Evolutionary conservation across 176 grass and related monocot species (phyloP).

Genomic region (Musa schizocarpa): DNA sequence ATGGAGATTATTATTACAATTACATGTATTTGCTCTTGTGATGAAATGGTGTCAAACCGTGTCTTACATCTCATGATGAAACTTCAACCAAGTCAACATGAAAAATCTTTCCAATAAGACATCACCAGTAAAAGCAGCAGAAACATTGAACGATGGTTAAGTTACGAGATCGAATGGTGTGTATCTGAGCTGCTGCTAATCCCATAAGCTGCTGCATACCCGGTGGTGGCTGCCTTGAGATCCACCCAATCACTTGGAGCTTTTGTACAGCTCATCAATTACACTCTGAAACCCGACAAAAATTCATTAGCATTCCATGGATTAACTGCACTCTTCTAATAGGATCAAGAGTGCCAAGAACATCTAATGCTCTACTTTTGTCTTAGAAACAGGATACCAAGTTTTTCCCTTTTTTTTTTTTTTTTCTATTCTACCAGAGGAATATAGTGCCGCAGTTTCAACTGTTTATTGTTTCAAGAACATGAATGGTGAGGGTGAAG

Average conservation of each 20-base stretch:
- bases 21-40: too few relatives aligned
- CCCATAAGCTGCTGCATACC: not conserved
- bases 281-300: not conserved
- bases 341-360: not conserved
- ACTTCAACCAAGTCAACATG: not conserved
- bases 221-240: not conserved
- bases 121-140: not conserved
- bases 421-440: too few relatives aligned
- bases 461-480: too few relatives aligned
- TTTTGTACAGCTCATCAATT: slow-evolving; percentile 1
- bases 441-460: too few relatives aligned
- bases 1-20: too few relatives aligned
- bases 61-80: too few relatives aligned
- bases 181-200: not conserved
- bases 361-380: not conserved
- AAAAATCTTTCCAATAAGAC: not conserved
- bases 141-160: not conserved
- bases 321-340: not conserved
- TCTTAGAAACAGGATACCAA: too few relatives aligned
- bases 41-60: too few relatives aligned
- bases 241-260: not conserved
- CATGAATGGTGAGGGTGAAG: too few relatives aligned
- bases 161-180: not conserved
- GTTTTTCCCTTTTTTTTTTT: too few relatives aligned
- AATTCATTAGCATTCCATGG: not conserved